Evolutionary conservation across 805 yeast genomes (phyloP).

Genomic region (Saccharomycopsis microspora): DNA sequence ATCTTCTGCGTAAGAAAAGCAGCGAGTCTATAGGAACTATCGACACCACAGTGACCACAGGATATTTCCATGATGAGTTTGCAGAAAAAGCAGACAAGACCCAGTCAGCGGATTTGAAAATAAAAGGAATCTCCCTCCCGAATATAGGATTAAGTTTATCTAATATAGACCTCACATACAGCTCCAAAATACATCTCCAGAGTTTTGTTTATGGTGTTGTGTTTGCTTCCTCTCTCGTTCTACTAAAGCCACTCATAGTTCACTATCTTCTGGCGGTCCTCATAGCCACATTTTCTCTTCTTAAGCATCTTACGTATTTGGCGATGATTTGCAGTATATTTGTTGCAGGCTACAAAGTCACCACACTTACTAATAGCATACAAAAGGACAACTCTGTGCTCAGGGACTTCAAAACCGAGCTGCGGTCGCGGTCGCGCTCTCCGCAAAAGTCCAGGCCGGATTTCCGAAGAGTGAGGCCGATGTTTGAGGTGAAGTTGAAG

Average conservation of each 20-base stretch:
- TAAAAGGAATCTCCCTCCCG: no score
- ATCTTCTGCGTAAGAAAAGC: neutral
- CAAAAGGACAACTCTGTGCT: neutral
- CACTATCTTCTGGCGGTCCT: neutral
- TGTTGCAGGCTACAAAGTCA: conserved; percentile 1
- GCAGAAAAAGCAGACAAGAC: neutral
- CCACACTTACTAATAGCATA: neutral
- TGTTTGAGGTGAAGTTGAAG: neutral
- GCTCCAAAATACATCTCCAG: conserved; percentile 4
- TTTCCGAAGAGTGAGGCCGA: no score
- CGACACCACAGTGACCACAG: conserved; percentile 13
- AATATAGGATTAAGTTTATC: no score
- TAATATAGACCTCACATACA: no score
- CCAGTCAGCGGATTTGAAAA: neutral
- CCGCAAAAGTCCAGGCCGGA: no score
- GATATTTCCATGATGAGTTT: conserved; percentile 12
- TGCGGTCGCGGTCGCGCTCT: no score
- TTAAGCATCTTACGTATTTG: conserved; percentile 5
- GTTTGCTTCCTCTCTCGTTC: neutral
- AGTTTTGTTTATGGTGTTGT: conserved; percentile 10
- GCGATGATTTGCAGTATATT: neutral
- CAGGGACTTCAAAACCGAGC: no score
- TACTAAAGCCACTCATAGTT: conserved; percentile 2
- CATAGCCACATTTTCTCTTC: neutral
- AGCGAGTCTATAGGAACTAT: neutral